Conservation (phyloP, 176 grass and related monocot genomes). For the Zoysia pacifica region DNA sequence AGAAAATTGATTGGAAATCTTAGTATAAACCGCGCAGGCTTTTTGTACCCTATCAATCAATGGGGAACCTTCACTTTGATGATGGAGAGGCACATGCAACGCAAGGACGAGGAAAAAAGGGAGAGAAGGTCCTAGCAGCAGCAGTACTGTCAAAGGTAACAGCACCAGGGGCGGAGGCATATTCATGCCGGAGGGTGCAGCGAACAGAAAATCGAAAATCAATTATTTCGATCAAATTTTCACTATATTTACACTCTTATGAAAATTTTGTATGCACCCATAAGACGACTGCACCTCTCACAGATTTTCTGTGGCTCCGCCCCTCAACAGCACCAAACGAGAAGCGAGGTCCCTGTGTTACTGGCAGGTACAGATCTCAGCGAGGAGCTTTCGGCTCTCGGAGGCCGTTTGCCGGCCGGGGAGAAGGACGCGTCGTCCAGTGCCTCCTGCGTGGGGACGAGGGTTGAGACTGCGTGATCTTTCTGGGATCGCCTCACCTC, state of each 20-base stretch:
- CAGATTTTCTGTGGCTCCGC: too few species aligned
- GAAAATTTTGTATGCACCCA: too few species aligned
- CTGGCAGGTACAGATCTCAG: not conserved
- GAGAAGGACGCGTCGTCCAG: not conserved
- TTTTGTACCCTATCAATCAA: constrained; percentile 33
- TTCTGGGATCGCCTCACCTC: constrained; percentile 22
- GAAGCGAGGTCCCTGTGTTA: not conserved
- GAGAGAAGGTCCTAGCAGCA: not conserved
- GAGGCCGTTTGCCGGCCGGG: not conserved
- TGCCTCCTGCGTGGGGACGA: constrained; percentile 34
- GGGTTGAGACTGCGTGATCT: constrained; percentile 36
- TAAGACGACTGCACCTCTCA: too few species aligned
- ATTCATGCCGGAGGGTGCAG: too few species aligned
- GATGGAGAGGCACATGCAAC: not conserved
- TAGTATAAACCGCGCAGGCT: too few species aligned
- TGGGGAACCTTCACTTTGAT: constrained; percentile 35
- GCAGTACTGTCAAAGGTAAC: not conserved
- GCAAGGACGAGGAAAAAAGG: constrained; percentile 15
- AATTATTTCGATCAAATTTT: too few species aligned
- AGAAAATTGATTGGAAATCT: too few species aligned
- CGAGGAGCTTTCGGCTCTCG: not conserved
- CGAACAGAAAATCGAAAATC: too few species aligned
- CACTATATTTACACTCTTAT: too few species aligned
- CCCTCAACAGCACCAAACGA: too few species aligned
- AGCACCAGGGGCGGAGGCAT: not conserved